Base-by-base conservation (phyloP, 192 early-diverging fungal genomes). In the Coemansia interrupta region DNA sequence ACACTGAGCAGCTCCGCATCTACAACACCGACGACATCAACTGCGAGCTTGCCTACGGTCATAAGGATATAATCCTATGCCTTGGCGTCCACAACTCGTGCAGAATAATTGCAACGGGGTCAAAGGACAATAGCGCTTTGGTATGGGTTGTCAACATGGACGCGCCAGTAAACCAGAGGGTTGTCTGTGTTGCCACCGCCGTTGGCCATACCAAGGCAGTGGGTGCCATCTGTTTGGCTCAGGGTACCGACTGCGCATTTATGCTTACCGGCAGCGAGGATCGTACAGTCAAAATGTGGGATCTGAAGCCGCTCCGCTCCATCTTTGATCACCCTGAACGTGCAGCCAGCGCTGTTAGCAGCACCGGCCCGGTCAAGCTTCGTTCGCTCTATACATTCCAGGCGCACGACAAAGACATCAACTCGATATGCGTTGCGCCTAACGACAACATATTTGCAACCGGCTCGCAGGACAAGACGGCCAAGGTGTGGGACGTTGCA, bases 331-430 rank as follows among this genome's bases (percentile, higher is more conserved):
- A 62, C 22, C 75, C 69, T 1, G 38, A 60, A 11, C 26, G 28
- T 11, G 60, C 65, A 4, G 38, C 23, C 5, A 47, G 30, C 5
- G 17, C 43, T 13, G 50, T 64, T 17, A 47, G 47, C 17, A 28
- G 66, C 4, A 42, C 73, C 0, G 72, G 56, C 0, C 67, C 73
- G 8, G 23, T 64, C 0, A 64, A 56, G 60, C 73, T 81, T 4
- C 58, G 47, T 55, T 80, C 94, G 0, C 74, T 84, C 15, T 96
- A 88, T 71, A 99, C 97, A 9, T 83, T 94, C 70, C 86, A 90
- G 62, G 95, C 95, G 0, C 97, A 99, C 72, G 94, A 95, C 22
- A 95, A 92, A 72, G 94, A 96, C 71, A 96, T 99, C 73, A 95
- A 99, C 70, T 83, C 92, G 2, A 85, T 99, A 24, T 82, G 86